A percentile compares a stretch with the other conserved stretches of the same genome.
phyloP scores from a whole-genome alignment of 2,329 filamentous ascomycete genomes.

The Fusarium napiforme region DNA sequence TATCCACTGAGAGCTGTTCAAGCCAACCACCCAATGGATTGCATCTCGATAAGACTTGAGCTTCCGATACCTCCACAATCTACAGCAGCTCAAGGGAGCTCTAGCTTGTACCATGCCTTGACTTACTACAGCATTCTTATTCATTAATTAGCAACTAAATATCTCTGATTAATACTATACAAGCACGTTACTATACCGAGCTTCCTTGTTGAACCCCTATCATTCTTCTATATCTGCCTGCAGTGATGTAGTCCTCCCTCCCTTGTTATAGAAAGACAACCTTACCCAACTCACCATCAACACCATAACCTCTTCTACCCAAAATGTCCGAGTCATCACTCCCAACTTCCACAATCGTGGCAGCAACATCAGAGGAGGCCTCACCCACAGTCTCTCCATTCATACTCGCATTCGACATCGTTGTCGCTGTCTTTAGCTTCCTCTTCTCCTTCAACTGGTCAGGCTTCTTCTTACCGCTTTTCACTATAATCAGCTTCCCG shows the following conservation, averaged over 20 bases:
- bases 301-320: conserved; percentile 1
- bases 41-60: conserved; percentile 19
- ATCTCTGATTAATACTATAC: neutral
- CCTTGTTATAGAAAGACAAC: conserved; percentile 1
- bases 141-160: neutral
- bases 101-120: neutral
- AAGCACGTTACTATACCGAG: neutral
- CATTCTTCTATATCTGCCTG: neutral
- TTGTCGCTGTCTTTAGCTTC: conserved; percentile 43
- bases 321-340: conserved; percentile 28
- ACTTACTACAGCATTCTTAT: neutral
- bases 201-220: neutral
- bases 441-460: conserved; percentile 47
- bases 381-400: conserved; percentile 31
- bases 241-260: conserved; percentile 33
- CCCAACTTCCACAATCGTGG: conserved; percentile 27
- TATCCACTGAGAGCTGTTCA: conserved; percentile 20
- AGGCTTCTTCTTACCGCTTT: conserved; percentile 38
- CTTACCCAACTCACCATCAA: conserved; percentile 1
- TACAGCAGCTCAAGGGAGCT: conserved; percentile 27
- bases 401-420: conserved; percentile 40
- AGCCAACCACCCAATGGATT: conserved; percentile 13
- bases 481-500: conserved; percentile 45
- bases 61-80: neutral
- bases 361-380: conserved; percentile 11